Evolutionary conservation across 2,329 filamentous ascomycete genomes (phyloP), one percentile per base, ranked within the genome.

Genomic region (Aspergillus brunneoviolaceus): DNA sequence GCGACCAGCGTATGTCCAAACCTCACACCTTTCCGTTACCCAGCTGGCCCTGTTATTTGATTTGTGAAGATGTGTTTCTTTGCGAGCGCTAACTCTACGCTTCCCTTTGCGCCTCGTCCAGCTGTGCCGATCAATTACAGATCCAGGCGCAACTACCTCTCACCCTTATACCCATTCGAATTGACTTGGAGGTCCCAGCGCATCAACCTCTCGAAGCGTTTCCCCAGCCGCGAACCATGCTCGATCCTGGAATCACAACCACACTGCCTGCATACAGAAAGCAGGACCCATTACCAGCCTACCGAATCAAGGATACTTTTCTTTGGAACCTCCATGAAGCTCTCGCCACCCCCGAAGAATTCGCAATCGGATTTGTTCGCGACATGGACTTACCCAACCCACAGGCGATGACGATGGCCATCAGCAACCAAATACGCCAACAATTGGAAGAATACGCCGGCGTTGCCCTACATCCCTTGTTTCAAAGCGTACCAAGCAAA

Each of bases 241-340:
- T 76, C 62, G 77, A 81, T 64, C 69, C 75, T 19, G 71, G 72
- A 35, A 70, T 81, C 60, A 79, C 96, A 71, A 87, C 89, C 60
- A 86, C 85, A 5, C 81, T 91, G 54, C 88, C 91, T 14, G 87
- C 92, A 58, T 97, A 96, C 78, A 88, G 89, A 69, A 83, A 85
- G 58, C 89, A 89, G 58, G 94, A 97, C 63, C 78, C 86, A 62
- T 92, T 92, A 14, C 87, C 92, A 0, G 89, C 91, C 3, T 97
- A 92, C 77, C 87, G 95, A 63, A 82, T 99, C 59, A 92, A 96
- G 70, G 95, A 99, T 69, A 89, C 91, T n/a, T 98, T 99, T 70
- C 79, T 97, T 55, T 99, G 95, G 95, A 99, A 99, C 70, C 83
- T 99, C 14, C 94, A 98, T 77, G 95, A 99, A 79, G 90, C 91